Evolutionary conservation across 768 basidiomycete genomes (phyloP), one percentile per base, ranked within the genome.

Genomic region (Phanerochaete carnosa): DNA sequence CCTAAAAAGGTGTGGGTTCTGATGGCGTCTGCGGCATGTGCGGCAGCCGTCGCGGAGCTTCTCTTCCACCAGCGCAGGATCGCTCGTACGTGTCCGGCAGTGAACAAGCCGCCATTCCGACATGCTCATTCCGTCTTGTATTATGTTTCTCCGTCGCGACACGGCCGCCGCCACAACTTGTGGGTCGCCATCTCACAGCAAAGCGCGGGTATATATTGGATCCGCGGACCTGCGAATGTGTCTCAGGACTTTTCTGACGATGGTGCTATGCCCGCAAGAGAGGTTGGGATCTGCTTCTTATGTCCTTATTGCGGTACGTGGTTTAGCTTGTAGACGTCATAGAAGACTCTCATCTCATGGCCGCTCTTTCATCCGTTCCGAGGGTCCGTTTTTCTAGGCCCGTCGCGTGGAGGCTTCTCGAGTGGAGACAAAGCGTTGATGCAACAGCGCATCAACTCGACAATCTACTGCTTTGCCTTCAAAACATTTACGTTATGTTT

Each of bases 221-320:
- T 6, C 54, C 54, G 54, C 54, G 54, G 25, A 55, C 23, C 22
- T 26, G 54, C 54, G 22, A 32, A 13, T 37, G 23, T 23, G 53
- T 35, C 12, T 33, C 32, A 12, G 35, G 33, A 12, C 22, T 7
- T 13, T 29, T n/a, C 30, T 12, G 16, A 13, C 50, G 26, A 28
- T 4, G 22, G 30, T 15, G 50, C 13, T 22, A 13, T 51, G 26
- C 4, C 30, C 16, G 26, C 22, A 13, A 23, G 33, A 15, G 5
- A 30, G 52, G 52, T 32, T 12, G 11, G 50, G 5, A 28, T n/a
- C 22, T 28, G 54, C 54, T 55, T 7, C 9, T 39, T 55, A 55
- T 55, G 54, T 55, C 35, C 22, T 25, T 55, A 55, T 55, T 55
- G 54, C 54, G 54, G 54, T 43, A 35, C 37, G 37, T 22, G 19